Evolutionary conservation across 2,329 filamentous ascomycete species (phyloP), one percentile per base, ranked within the genome.

Genomic region (Aspergillus sp.): DNA sequence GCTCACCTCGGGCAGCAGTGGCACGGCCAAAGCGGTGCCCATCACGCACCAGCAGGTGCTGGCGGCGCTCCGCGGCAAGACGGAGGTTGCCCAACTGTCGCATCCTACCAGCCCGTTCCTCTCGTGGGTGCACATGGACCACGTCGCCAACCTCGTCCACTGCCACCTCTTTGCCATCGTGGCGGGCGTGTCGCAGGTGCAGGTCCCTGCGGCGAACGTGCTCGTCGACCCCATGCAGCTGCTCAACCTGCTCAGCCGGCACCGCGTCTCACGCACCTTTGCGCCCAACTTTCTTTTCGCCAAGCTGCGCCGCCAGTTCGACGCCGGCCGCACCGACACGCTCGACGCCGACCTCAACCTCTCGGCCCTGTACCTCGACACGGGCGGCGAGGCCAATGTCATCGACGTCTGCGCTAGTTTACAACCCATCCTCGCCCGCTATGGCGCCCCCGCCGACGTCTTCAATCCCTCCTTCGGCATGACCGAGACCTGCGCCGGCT

Each of bases 1-100:
- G 76, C 65, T 83, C 3, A 82, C 80, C 1, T 82, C 79, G 1
- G 80, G 80, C 4, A 78, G 73, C 56, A 79, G 76, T n/a, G 79
- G 79, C 2, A 72, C 74, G 48, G 66, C 77, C 5, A 83, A 82
- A 59, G 79, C 77, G 0, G 79, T 82, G 0, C 56, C 53, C 2
- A 65, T 82, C 1, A 67, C 60, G 0, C 74, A 80, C 51, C 45
- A 52, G 43, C 55, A 50, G 24, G 35, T 56, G 11, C 36, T 54
- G 36, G 44, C 51, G 10, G 44, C 53, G 2, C 1, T 51, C 1
- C 45, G 53, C 5, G 65, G 71, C 41, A 82, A 82, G 58, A 9
- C 67, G 8, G 65, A 65, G 1, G 61, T 63, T 3, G 65, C 67
- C 4, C 56, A 69, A 14, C 58, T 72, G 1, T 30, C 26, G 26